Percentiles rank a stretch among this genome's conserved stretches.
These are phyloP conservation scores for Hyphochytrium catenoides DNA, from an alignment of 352 stramenopile species.

Conservation along the genomic window DNA sequence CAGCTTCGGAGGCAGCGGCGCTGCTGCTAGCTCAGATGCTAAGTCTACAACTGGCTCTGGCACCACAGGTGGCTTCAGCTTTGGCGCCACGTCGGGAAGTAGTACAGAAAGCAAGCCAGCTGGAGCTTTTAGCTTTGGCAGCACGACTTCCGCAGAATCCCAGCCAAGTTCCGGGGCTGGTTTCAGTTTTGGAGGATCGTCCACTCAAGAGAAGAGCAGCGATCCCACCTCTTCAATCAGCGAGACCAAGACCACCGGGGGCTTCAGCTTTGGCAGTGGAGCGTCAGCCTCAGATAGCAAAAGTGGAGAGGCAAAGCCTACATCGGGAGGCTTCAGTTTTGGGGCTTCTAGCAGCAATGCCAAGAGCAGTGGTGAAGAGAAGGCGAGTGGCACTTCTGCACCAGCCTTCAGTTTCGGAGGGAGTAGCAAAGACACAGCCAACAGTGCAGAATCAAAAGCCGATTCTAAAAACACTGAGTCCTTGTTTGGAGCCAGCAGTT, in stretches of 20 bases:
- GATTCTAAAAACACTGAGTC: neutral
- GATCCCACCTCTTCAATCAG: constrained; percentile 8
- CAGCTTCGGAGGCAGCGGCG: constrained; percentile 10
- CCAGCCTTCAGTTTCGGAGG: constrained; percentile 5
- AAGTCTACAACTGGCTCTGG: neutral
- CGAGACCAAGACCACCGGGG: constrained; percentile 14
- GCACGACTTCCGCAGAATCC: neutral
- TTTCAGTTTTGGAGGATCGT: constrained; percentile 4
- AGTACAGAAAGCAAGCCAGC: neutral
- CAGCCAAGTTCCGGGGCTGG: neutral
- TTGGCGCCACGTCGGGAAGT: constrained; percentile 3
- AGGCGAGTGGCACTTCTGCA: too few species aligned
- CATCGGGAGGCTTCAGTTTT: constrained; percentile 3
- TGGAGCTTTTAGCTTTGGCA: constrained; percentile 8
- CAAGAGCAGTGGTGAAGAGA: too few species aligned
- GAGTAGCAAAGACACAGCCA: too few species aligned
- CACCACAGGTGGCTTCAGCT: constrained; percentile 5
- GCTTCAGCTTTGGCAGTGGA: constrained; percentile 1
- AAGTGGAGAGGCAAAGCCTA: neutral
- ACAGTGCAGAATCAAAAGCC: neutral
- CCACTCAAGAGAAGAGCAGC: neutral
- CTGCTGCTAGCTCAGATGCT: constrained; percentile 1
- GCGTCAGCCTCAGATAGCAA: neutral
- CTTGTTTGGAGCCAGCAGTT: too few species aligned
- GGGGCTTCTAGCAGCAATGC: constrained; percentile 1